Evolutionary conservation across 2,329 filamentous ascomycete genomes (phyloP).

Genomic region (Setomelanomma holmii): DNA sequence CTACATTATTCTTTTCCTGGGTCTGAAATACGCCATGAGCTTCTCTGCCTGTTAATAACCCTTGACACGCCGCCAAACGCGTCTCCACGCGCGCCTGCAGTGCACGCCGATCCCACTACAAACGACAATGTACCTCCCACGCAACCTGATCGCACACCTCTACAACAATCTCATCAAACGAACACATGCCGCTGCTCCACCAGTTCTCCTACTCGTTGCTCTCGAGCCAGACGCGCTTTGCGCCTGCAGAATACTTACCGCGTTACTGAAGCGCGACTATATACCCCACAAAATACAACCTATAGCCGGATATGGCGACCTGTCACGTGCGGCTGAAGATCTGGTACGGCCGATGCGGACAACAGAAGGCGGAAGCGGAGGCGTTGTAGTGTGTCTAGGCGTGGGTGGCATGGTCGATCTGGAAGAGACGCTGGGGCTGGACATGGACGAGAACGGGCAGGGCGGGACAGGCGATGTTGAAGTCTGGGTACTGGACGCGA

Average conservation of each 20-base stretch:
- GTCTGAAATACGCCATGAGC: slow-evolving; percentile 27
- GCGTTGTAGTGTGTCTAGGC: slow-evolving; percentile 89
- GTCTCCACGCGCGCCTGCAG: slow-evolving; percentile 31
- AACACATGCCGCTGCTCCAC: slow-evolving; percentile 87
- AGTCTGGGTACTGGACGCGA: slow-evolving; percentile 91
- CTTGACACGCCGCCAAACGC: slow-evolving; percentile 29
- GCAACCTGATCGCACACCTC: slow-evolving; percentile 84
- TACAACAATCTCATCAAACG: slow-evolving; percentile 88
- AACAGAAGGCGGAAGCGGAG: slow-evolving; percentile 81
- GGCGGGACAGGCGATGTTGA: slow-evolving; percentile 81
- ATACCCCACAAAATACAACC: slow-evolving; percentile 98
- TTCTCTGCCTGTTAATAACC: slow-evolving; percentile 13
- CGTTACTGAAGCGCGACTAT: slow-evolving; percentile 95
- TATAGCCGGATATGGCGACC: slow-evolving; percentile 88
- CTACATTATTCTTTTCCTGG: slow-evolving; percentile 24
- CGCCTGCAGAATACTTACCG: slow-evolving; percentile 90
- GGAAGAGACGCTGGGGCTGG: slow-evolving; percentile 78
- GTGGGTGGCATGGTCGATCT: slow-evolving; percentile 92
- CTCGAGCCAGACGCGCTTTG: slow-evolving; percentile 96
- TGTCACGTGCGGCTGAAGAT: slow-evolving; percentile 78
- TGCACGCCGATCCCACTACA: slow-evolving; percentile 17
- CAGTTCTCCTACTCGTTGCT: slow-evolving; percentile 88
- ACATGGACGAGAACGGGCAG: slow-evolving; percentile 68
- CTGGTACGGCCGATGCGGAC: slow-evolving; percentile 87
- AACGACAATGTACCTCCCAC: slow-evolving; percentile 85